Evolutionary conservation across 164 flowering plant genomes (phyloP).

Genomic region (Pachysandra terminalis): DNA sequence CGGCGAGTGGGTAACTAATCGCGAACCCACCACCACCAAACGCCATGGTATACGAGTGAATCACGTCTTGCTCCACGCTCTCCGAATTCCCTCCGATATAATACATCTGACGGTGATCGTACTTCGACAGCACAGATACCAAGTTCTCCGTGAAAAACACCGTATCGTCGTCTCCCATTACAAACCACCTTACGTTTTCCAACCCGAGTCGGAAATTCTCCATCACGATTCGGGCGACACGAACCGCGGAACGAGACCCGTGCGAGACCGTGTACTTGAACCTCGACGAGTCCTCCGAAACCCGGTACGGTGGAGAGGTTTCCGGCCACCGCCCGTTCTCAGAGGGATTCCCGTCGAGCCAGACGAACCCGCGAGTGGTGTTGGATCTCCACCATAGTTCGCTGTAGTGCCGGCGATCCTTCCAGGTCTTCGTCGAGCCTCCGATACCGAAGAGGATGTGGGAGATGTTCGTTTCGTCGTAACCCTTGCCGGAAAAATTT

Average conservation of each 20-base stretch:
- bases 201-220: conserved; percentile 49
- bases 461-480: conserved; percentile 14
- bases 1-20: conserved; percentile 61
- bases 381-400: conserved; percentile 57
- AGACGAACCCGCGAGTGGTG: conserved; percentile 49
- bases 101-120: conserved; percentile 63
- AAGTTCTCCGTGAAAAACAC: conserved; percentile 75
- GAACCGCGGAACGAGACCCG: conserved; percentile 49
- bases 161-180: conserved; percentile 95
- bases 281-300: conserved; percentile 49
- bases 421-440: conserved; percentile 47
- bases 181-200: conserved; percentile 76
- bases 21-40: conserved; percentile 96
- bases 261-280: conserved; percentile 36
- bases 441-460: conserved; percentile 59
- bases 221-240: conserved; percentile 62
- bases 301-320: conserved; percentile 33
- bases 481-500: background rate
- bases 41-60: conserved; percentile 72
- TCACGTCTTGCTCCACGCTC: conserved; percentile 73
- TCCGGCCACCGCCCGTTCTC: conserved; percentile 27
- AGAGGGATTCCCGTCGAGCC: conserved; percentile 47
- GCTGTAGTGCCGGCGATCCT: conserved; percentile 34
- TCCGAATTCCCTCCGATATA: conserved; percentile 80
- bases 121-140: conserved; percentile 47